These are phyloP conservation scores for Cystobasidium ongulense DNA, from an alignment of 768 basidiomycete genomes.

Conservation along the genomic window DNA sequence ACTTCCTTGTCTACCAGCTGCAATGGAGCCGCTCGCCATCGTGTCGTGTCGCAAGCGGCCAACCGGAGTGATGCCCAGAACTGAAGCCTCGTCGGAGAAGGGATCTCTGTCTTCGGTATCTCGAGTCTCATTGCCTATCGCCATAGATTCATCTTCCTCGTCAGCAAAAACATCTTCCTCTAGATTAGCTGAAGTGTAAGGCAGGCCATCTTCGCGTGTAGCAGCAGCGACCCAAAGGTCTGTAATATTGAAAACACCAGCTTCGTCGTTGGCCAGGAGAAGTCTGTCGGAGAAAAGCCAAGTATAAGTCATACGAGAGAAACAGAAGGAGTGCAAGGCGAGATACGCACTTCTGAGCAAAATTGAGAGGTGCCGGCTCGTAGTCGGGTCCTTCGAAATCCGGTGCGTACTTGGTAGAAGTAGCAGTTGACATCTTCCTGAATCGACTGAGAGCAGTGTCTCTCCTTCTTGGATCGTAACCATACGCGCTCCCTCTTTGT, in stretches of 20 bases:
- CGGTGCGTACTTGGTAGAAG: slow-evolving; percentile 36
- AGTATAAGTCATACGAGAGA: not conserved
- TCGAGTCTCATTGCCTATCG: not conserved
- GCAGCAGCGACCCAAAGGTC: slow-evolving; percentile 97
- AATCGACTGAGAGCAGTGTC: slow-evolving; percentile 28
- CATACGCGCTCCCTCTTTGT: slow-evolving; percentile 38
- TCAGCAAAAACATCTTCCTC: slow-evolving; percentile 37
- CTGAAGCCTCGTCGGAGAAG: not conserved
- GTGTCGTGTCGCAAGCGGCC: slow-evolving; percentile 23
- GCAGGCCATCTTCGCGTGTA: slow-evolving; percentile 50
- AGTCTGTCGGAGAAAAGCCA: slow-evolving; percentile 28
- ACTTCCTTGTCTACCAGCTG: slow-evolving; percentile 4
- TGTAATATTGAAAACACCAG: slow-evolving; percentile 84
- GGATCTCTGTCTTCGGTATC: slow-evolving; percentile 4
- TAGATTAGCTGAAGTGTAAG: slow-evolving; percentile 35
- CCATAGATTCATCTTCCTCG: slow-evolving; percentile 29
- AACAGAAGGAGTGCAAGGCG: not conserved
- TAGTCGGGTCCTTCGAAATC: slow-evolving; percentile 36
- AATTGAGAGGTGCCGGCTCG: slow-evolving; percentile 55
- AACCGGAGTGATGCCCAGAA: slow-evolving; percentile 25
- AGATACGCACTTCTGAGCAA: slow-evolving; percentile 60
- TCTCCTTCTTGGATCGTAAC: slow-evolving; percentile 31
- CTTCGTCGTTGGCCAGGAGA: slow-evolving; percentile 64
- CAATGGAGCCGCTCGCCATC: slow-evolving; percentile 8
- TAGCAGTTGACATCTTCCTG: slow-evolving; percentile 34